Conservation (phyloP, 140 eudicot genomes). For the Stevia rebaudiana region DNA sequence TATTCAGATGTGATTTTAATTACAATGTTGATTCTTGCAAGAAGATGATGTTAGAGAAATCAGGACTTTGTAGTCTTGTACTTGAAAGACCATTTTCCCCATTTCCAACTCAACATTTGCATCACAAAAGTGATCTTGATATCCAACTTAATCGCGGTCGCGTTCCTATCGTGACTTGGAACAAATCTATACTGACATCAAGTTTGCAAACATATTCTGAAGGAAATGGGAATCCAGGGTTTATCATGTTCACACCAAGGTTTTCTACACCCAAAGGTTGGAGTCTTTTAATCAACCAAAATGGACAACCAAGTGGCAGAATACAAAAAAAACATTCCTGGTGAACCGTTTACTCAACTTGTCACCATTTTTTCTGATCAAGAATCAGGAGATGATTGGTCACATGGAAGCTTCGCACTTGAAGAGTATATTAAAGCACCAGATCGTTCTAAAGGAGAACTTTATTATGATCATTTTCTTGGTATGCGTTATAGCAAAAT, state of each 20-base stretch:
- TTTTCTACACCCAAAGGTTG: constrained; percentile 64
- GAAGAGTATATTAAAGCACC: constrained; percentile 80
- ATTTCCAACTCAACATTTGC: constrained; percentile 76
- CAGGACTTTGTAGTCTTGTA: constrained; percentile 76
- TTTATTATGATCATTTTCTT: constrained; percentile 81
- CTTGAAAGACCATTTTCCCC: constrained; percentile 93
- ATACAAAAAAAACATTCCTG: constrained; percentile 35
- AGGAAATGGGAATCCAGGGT: constrained; percentile 82
- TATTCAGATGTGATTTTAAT: constrained; percentile 1
- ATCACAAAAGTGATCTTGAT: constrained; percentile 59
- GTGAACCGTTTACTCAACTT: constrained; percentile 60
- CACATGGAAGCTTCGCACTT: constrained; percentile 85
- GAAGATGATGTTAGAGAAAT: constrained; percentile 60
- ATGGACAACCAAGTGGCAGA: constrained; percentile 31
- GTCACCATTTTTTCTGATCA: constrained; percentile 68
- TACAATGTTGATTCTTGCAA: constrained; percentile 35
- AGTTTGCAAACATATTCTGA: constrained; percentile 53
- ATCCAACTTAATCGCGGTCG: constrained; percentile 72
- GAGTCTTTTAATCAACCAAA: constrained; percentile 50
- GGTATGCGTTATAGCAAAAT: constrained; percentile 99
- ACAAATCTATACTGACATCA: constrained; percentile 47
- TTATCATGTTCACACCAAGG: constrained; percentile 65
- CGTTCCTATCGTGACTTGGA: constrained; percentile 89
- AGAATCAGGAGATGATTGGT: constrained; percentile 77
- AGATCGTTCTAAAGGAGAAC: constrained; percentile 83